phyloP scores from a whole-genome alignment of 2,329 filamentous ascomycete species.

The Whalleya microplaca region DNA sequence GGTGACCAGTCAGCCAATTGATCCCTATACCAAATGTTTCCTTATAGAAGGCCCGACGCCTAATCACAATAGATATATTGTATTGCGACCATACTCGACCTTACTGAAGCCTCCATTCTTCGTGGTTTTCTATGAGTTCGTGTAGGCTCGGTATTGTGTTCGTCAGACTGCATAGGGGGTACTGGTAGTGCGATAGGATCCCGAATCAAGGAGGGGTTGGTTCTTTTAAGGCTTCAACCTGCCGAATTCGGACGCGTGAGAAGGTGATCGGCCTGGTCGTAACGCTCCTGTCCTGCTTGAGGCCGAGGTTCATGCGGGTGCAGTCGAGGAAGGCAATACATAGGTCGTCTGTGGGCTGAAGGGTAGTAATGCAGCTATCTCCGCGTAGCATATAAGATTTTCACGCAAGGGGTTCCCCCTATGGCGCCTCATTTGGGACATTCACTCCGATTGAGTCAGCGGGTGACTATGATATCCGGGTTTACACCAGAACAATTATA shows the following conservation, averaged over 20 bases:
- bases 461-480: too few species aligned
- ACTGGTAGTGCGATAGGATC: slow-evolving; percentile 10
- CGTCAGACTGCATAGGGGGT: slow-evolving; percentile 19
- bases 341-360: background rate
- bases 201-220: slow-evolving; percentile 10
- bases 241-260: slow-evolving; percentile 19
- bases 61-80: too few species aligned
- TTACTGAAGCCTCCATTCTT: too few species aligned
- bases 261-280: slow-evolving; percentile 3
- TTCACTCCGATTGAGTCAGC: too few species aligned
- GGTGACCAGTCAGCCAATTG: too few species aligned
- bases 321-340: background rate
- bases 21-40: too few species aligned
- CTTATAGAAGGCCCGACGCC: too few species aligned
- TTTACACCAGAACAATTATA: too few species aligned
- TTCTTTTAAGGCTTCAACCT: slow-evolving; percentile 15
- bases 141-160: slow-evolving; percentile 7
- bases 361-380: background rate
- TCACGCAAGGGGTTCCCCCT: too few species aligned
- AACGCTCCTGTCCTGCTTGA: background rate
- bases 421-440: too few species aligned
- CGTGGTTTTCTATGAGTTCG: background rate
- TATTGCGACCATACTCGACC: background rate
- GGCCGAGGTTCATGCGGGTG: slow-evolving; percentile 5
- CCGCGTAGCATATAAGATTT: too few species aligned